A percentile compares a stretch with the other conserved stretches of the same genome.
Evolutionary conservation across 1,284 basidiomycete species (phyloP).

Genomic region (Cutaneotrichosporon spelunceum): DNA sequence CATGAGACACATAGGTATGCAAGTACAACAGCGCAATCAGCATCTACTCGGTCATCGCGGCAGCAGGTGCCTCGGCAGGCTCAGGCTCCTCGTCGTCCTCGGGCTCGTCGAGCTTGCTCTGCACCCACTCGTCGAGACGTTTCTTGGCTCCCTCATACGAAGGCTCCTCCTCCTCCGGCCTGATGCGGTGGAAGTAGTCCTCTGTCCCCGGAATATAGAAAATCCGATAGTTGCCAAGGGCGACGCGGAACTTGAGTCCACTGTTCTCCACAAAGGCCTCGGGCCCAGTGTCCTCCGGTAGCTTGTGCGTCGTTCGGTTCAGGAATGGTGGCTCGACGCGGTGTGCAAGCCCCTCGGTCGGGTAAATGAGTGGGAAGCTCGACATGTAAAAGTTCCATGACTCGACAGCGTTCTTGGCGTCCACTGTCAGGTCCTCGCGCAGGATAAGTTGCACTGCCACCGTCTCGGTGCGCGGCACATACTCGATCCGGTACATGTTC

Average conservation of each 20-base stretch:
- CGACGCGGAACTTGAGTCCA: constrained; percentile 55
- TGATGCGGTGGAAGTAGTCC: constrained; percentile 45
- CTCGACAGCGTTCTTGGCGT: constrained; percentile 76
- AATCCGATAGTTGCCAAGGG: constrained; percentile 65
- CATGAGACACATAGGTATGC: neutral
- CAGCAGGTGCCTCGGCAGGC: constrained; percentile 2
- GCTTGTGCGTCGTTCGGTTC: constrained; percentile 53
- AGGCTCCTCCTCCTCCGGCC: neutral
- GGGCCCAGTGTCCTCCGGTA: constrained; percentile 18
- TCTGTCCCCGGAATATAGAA: constrained; percentile 61
- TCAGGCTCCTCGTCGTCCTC: neutral
- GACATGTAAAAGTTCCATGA: constrained; percentile 89
- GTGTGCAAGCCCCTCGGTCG: constrained; percentile 54
- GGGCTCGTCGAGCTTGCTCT: constrained; percentile 4
- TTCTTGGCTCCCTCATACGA: constrained; percentile 25
- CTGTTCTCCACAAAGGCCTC: constrained; percentile 37
- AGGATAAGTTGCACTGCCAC: constrained; percentile 83
- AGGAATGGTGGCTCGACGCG: constrained; percentile 70
- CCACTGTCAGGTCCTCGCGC: constrained; percentile 81
- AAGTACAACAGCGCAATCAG: neutral
- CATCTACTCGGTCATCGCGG: neutral
- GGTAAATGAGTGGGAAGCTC: constrained; percentile 66
- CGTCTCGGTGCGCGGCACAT: constrained; percentile 70
- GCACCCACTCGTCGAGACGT: constrained; percentile 13
- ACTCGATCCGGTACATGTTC: constrained; percentile 87